Evolutionary conservation across 495 filamentous ascomycete species (phyloP).

Genomic region (Achaetomiella virescens): DNA sequence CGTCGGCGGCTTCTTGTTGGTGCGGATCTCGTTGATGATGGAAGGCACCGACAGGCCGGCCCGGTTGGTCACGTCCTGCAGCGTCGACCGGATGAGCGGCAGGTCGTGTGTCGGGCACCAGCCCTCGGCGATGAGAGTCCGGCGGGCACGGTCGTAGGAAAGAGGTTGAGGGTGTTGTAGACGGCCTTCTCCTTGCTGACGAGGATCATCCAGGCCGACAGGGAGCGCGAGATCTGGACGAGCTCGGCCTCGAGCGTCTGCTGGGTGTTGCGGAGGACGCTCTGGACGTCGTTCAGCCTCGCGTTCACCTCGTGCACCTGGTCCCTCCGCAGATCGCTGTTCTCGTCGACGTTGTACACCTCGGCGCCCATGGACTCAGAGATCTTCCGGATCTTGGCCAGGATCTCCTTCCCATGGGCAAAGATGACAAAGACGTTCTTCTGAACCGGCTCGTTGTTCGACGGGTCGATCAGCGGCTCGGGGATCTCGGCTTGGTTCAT

Average conservation of each 20-base stretch:
- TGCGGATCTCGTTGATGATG: constrained; percentile 94
- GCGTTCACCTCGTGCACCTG: constrained; percentile 97
- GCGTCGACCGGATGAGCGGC: constrained; percentile 84
- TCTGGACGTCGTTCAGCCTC: constrained; percentile 79
- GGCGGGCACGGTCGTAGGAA: constrained; percentile 91
- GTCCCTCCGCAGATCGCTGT: constrained; percentile 84
- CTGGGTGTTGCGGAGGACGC: constrained; percentile 93
- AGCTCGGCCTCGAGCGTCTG: constrained; percentile 89
- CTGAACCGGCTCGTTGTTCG: constrained; percentile 79
- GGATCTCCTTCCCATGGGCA: constrained; percentile 94
- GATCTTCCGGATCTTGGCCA: constrained; percentile 97
- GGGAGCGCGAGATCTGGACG: constrained; percentile 78
- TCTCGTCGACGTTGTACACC: constrained; percentile 94
- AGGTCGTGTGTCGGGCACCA: constrained; percentile 93
- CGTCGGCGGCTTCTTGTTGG: constrained; percentile 93
- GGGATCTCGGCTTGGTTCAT: constrained; percentile 99
- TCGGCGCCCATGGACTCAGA: constrained; percentile 94
- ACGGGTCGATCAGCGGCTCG: constrained; percentile 87
- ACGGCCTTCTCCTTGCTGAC: constrained; percentile 98
- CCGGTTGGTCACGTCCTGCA: constrained; percentile 93
- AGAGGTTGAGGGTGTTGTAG: constrained; percentile 93
- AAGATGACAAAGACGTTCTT: constrained; percentile 99
- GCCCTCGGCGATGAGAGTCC: constrained; percentile 94
- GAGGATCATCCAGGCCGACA: constrained; percentile 93
- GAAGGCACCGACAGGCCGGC: constrained; percentile 92